phyloP scores from a whole-genome alignment of 2,329 filamentous ascomycete species.

The Gyromitra esculenta region DNA sequence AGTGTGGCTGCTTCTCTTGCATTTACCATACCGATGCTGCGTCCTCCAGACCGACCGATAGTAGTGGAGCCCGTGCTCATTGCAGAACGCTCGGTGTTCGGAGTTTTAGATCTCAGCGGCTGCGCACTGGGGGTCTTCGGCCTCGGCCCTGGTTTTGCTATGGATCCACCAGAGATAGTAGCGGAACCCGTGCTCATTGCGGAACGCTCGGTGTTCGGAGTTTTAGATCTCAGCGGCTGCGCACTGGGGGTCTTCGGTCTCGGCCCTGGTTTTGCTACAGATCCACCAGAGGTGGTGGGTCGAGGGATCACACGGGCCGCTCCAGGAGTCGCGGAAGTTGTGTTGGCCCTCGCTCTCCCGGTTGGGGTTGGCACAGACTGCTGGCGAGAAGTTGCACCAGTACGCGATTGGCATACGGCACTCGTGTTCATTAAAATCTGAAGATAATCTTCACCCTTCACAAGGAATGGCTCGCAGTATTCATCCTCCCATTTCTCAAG shows the following conservation, averaged over 20 bases:
- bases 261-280: conserved; percentile 20
- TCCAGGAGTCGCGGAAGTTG: conserved; percentile 32
- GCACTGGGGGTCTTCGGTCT: conserved; percentile 49
- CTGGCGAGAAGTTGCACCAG: conserved; percentile 26
- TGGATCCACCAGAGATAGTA: conserved; percentile 22
- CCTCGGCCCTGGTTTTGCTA: conserved; percentile 25
- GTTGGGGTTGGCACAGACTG: conserved; percentile 25
- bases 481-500: conserved; percentile 92
- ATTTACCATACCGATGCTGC: conserved; percentile 22
- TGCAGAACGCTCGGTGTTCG: conserved; percentile 33
- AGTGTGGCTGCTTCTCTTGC: conserved; percentile 25
- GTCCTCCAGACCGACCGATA: conserved; percentile 34
- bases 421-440: conserved; percentile 63
- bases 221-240: conserved; percentile 48
- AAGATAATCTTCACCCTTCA: conserved; percentile 90
- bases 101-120: conserved; percentile 51
- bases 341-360: conserved; percentile 44
- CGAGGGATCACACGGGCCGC: conserved; percentile 19
- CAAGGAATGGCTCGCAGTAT: conserved; percentile 89
- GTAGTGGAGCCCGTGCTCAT: conserved; percentile 18
- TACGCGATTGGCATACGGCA: conserved; percentile 27
- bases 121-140: conserved; percentile 48
- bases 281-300: conserved; percentile 27
- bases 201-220: conserved; percentile 40
- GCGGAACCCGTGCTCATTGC: background rate